Conservation (phyloP, 202 grass and related monocot genomes). For the Bolboschoenoplectus hybrid region DNA sequence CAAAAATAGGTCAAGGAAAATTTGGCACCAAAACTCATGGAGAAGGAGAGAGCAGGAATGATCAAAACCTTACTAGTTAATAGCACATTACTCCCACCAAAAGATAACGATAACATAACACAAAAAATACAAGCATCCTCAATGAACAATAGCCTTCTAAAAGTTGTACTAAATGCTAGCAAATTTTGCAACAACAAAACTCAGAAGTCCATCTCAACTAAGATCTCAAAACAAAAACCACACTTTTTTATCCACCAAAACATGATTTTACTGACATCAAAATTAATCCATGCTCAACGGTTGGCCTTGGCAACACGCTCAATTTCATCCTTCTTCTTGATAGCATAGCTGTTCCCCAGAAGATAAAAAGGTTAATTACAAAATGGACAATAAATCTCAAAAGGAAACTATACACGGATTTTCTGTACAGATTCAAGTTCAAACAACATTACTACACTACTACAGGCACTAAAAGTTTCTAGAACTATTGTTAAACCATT, state of each 20-base stretch:
- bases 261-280: background rate
- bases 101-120: constrained; percentile 16
- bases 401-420: background rate
- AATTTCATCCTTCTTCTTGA: constrained; percentile 71
- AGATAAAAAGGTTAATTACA: background rate
- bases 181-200: constrained; percentile 33
- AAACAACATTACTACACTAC: too few relatives aligned
- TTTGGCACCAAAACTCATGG: background rate
- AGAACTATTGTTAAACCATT: background rate
- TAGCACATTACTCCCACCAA: background rate
- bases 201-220: constrained; percentile 34
- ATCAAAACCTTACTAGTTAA: background rate
- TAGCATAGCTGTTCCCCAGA: constrained; percentile 45
- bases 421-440: background rate
- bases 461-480: background rate
- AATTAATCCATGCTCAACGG: constrained; percentile 38
- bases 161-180: constrained; percentile 38
- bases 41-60: background rate
- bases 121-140: constrained; percentile 11
- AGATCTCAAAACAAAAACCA: constrained; percentile 24
- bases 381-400: background rate
- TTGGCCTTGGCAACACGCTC: constrained; percentile 70
- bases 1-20: background rate
- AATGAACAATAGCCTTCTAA: constrained; percentile 24
- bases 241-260: constrained; percentile 34